These are phyloP conservation scores for Magnusiomyces ingens DNA, from an alignment of 1,139 yeast species.

Conservation along the genomic window DNA sequence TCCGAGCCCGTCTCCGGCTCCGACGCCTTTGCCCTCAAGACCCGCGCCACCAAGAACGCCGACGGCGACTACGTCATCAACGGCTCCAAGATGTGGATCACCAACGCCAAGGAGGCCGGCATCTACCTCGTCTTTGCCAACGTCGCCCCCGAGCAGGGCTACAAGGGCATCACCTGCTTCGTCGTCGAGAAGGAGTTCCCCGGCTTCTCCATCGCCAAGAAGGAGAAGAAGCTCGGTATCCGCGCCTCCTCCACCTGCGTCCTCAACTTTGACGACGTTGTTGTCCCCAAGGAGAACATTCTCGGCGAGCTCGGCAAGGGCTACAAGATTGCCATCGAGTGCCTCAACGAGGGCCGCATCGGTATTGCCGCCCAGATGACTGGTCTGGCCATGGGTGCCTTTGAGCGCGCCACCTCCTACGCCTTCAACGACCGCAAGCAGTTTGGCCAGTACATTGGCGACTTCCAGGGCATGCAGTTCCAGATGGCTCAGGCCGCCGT, in stretches of 20 bases:
- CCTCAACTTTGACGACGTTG: constrained; percentile 37
- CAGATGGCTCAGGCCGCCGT: constrained; percentile 42
- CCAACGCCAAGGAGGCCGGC: constrained; percentile 42
- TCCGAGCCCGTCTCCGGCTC: constrained; percentile 41
- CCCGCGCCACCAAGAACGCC: constrained; percentile 32
- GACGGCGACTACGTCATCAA: constrained; percentile 35
- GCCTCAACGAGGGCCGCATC: constrained; percentile 41
- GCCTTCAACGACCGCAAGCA: constrained; percentile 39
- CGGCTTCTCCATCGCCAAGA: constrained; percentile 39
- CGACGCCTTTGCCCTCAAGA: constrained; percentile 41
- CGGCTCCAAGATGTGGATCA: constrained; percentile 43
- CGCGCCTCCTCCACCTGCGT: constrained; percentile 41
- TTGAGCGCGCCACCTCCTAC: constrained; percentile 37
- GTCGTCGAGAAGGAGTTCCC: constrained; percentile 36
- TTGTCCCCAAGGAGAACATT: constrained; percentile 38
- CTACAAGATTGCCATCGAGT: constrained; percentile 41
- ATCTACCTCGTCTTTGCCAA: constrained; percentile 39
- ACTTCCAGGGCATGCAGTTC: constrained; percentile 43
- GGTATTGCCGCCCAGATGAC: constrained; percentile 44
- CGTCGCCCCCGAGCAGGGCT: constrained; percentile 38
- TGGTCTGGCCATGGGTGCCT: constrained; percentile 42
- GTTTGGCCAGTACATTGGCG: constrained; percentile 40
- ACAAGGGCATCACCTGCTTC: constrained; percentile 42
- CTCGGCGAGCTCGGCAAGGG: constrained; percentile 42
- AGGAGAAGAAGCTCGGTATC: constrained; percentile 41